Percentiles rank a stretch among this genome's conserved stretches.
Conservation (phyloP, 2,329 filamentous ascomycete species). For the Nothomitra cinnamomea region DNA sequence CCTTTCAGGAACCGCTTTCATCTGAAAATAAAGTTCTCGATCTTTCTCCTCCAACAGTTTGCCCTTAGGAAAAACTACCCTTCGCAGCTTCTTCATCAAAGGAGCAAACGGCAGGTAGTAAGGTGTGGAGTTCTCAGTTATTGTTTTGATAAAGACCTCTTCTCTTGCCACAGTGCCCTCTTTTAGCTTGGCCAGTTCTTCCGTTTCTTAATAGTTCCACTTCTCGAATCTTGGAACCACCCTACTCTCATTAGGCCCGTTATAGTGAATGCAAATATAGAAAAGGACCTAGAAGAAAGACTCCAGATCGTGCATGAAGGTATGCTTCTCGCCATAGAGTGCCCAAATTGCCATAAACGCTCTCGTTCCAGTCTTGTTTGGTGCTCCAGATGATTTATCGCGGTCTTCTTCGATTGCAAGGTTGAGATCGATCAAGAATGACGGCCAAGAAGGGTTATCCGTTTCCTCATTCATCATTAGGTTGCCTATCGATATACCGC, state of each 20-base stretch:
- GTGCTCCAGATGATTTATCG: conserved; percentile 9
- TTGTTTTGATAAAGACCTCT: conserved; percentile 7
- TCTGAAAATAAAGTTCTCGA: conserved; percentile 9
- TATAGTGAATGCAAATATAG: conserved; percentile 8
- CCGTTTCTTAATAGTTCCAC: conserved; percentile 13
- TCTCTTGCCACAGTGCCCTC: conserved; percentile 8
- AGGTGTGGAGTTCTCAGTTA: conserved; percentile 9
- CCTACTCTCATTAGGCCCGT: conserved; percentile 4
- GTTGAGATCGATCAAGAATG: conserved; percentile 14
- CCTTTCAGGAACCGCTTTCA: conserved; percentile 6
- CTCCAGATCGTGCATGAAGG: conserved; percentile 9
- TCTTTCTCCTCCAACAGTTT: conserved; percentile 13
- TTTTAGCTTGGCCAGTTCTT: conserved; percentile 10
- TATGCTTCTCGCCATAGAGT: conserved; percentile 6
- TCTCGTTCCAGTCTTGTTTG: conserved; percentile 9
- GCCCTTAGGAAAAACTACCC: conserved; percentile 20
- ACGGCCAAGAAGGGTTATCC: conserved; percentile 7
- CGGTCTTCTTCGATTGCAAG: conserved; percentile 8
- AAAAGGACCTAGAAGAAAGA: conserved; percentile 10
- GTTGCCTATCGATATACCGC: conserved; percentile 15
- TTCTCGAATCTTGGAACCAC: conserved; percentile 11
- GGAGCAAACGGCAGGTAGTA: conserved; percentile 9
- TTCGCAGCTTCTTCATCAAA: conserved; percentile 23
- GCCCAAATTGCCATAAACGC: conserved; percentile 9
- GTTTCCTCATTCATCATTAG: conserved; percentile 13